Conservation (phyloP, 352 stramenopile genomes). For the Globisporangium emineosum region DNA sequence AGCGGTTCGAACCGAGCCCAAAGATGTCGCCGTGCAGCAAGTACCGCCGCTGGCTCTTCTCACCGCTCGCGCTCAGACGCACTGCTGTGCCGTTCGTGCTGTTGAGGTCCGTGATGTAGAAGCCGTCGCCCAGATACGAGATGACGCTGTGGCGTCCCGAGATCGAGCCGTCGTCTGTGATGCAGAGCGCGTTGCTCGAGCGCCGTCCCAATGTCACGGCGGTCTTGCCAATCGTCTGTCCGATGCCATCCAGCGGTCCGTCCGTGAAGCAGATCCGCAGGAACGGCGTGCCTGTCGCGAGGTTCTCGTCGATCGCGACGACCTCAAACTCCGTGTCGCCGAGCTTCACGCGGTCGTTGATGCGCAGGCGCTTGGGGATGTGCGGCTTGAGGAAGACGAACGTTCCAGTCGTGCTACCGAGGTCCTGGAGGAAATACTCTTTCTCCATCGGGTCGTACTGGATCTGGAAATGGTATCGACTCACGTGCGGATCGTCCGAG, state of each 20-base stretch:
- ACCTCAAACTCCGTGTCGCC: slow-evolving; percentile 83
- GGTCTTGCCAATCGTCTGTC: slow-evolving; percentile 74
- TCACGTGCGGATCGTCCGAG: slow-evolving; percentile 82
- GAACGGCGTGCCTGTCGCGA: slow-evolving; percentile 65
- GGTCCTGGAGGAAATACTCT: slow-evolving; percentile 79
- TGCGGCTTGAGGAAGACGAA: slow-evolving; percentile 78
- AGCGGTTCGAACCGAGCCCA: slow-evolving; percentile 79
- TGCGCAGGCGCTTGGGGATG: slow-evolving; percentile 60
- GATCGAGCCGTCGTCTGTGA: slow-evolving; percentile 80
- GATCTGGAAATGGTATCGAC: slow-evolving; percentile 78
- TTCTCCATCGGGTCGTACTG: slow-evolving; percentile 80
- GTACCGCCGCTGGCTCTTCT: slow-evolving; percentile 55
- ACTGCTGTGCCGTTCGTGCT: slow-evolving; percentile 84
- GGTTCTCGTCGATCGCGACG: slow-evolving; percentile 65
- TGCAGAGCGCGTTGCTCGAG: slow-evolving; percentile 78
- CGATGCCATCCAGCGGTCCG: slow-evolving; percentile 60
- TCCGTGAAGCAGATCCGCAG: slow-evolving; percentile 77
- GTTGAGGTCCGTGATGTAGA: slow-evolving; percentile 82
- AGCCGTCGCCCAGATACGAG: slow-evolving; percentile 69
- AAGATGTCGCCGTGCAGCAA: slow-evolving; percentile 80
- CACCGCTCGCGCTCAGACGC: slow-evolving; percentile 58
- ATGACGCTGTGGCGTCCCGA: slow-evolving; percentile 72
- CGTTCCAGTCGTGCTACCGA: slow-evolving; percentile 76
- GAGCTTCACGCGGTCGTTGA: slow-evolving; percentile 71
- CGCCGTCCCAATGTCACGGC: slow-evolving; percentile 69